Conservation (phyloP, 2,329 filamentous ascomycete species). For the Cytospora paraplurivora region DNA sequence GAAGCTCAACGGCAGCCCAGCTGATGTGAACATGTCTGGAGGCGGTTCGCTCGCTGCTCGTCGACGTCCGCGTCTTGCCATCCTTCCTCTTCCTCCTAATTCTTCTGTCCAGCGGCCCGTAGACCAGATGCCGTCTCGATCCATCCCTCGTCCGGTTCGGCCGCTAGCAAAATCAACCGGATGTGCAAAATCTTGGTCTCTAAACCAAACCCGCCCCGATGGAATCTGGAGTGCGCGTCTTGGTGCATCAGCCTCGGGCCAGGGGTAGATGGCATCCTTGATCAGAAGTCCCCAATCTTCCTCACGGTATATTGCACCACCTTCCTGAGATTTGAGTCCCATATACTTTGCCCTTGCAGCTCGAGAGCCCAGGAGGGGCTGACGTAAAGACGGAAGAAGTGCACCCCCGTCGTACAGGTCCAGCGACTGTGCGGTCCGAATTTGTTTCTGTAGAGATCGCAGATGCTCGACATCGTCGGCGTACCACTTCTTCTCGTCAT, state of each 20-base stretch:
- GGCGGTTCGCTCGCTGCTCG: conserved; percentile 26
- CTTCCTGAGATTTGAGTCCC: not conserved
- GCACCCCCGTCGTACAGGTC: conserved; percentile 19
- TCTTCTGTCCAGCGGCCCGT: conserved; percentile 8
- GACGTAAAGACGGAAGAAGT: conserved; percentile 7
- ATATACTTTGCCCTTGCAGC: not conserved
- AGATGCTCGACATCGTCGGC: conserved; percentile 8
- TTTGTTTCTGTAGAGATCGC: conserved; percentile 1
- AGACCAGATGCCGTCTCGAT: conserved; percentile 20
- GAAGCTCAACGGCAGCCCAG: conserved; percentile 31
- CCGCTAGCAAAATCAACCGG: conserved; percentile 21
- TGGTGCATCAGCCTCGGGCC: conserved; percentile 10
- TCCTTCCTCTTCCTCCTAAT: conserved; percentile 8
- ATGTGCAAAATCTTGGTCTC: not conserved
- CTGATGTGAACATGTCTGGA: conserved; percentile 28
- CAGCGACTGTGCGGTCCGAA: not conserved
- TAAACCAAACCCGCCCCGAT: not conserved
- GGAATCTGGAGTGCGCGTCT: conserved; percentile 14
- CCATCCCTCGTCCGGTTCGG: conserved; percentile 9
- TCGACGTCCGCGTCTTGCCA: conserved; percentile 5
- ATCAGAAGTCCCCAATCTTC: not conserved
- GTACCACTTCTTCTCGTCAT: conserved; percentile 22
- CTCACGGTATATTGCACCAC: not conserved
- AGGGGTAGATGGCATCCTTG: conserved; percentile 10
- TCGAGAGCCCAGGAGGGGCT: not conserved